Conservation (phyloP, 1,139 yeast genomes). For the Geotrichum reessii region DNA sequence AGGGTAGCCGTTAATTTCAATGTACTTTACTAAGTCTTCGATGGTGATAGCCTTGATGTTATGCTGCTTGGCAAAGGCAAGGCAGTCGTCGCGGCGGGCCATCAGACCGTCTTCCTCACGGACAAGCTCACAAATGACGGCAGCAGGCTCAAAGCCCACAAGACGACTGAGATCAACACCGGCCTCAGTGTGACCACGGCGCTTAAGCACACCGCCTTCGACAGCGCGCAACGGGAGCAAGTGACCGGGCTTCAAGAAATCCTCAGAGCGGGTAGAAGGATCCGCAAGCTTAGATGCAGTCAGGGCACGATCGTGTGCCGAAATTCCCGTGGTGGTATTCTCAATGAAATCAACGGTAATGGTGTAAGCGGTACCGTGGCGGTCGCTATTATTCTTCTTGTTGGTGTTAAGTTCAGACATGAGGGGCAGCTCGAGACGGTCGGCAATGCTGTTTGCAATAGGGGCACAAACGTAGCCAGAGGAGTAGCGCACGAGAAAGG, state of each 20-base stretch:
- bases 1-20: conserved; percentile 26
- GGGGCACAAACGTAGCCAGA: conserved; percentile 96
- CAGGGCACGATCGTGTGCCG: conserved; percentile 88
- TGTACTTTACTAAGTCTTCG: conserved; percentile 62
- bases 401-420: conserved; percentile 48
- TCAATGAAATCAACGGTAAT: conserved; percentile 73
- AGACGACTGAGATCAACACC: conserved; percentile 80
- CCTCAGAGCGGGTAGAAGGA: conserved; percentile 49
- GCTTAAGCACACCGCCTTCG: conserved; percentile 70
- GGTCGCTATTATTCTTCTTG: conserved; percentile 41
- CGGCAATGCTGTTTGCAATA: conserved; percentile 69
- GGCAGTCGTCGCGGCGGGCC: conserved; percentile 91
- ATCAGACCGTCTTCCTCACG: conserved; percentile 89
- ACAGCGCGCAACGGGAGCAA: conserved; percentile 86
- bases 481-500: conserved; percentile 77
- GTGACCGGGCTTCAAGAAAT: conserved; percentile 90
- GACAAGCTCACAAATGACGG: conserved; percentile 90
- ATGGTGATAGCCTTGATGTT: conserved; percentile 73
- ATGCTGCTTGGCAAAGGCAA: conserved; percentile 57
- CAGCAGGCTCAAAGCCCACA: conserved; percentile 78
- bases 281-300: conserved; percentile 72
- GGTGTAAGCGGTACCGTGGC: conserved; percentile 96
- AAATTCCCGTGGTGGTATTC: conserved; percentile 96
- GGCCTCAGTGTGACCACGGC: conserved; percentile 99
- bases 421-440: conserved; percentile 68